A percentile compares a stretch with the other conserved stretches of the same genome.
Conservation (phyloP, 2,329 filamentous ascomycete species). For the Coniella vitis region DNA sequence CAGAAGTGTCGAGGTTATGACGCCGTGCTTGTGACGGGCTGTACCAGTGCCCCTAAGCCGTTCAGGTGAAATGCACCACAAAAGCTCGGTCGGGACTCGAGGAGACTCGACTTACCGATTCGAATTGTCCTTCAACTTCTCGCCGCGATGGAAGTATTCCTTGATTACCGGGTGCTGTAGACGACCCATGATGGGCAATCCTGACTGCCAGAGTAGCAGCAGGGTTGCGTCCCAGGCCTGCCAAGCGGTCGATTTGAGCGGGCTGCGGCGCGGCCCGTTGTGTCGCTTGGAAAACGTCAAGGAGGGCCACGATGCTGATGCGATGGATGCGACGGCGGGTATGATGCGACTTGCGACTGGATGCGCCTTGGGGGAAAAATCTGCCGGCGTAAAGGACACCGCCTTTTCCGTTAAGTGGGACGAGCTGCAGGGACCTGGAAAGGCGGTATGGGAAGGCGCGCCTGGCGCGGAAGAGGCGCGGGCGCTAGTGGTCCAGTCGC, state of each 20-base stretch:
- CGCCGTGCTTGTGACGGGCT: neutral
- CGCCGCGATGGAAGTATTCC: slow-evolving; percentile 81
- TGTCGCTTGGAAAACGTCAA: neutral
- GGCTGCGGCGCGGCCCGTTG: neutral
- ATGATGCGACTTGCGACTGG: neutral
- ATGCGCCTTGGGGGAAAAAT: neutral
- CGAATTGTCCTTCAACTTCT: slow-evolving; percentile 81
- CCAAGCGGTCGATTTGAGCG: neutral
- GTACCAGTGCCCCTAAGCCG: no score
- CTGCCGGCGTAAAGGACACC: slow-evolving; percentile 5
- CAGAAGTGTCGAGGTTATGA: no score
- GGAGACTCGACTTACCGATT: slow-evolving; percentile 64
- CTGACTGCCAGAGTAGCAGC: slow-evolving; percentile 2
- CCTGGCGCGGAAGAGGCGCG: neutral
- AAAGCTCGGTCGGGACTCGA: neutral
- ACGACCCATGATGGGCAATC: slow-evolving; percentile 56
- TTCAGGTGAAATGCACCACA: no score
- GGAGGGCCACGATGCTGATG: neutral
- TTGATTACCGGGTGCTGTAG: slow-evolving; percentile 79
- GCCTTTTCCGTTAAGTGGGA: neutral
- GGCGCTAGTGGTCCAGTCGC: neutral
- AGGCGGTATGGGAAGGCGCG: neutral
- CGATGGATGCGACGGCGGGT: neutral
- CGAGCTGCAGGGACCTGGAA: neutral
- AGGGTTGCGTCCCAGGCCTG: neutral